A percentile compares a stretch with the other conserved stretches of the same genome.
phyloP scores from a whole-genome alignment of 2,329 filamentous ascomycete genomes.

The Pseudocercospora eumusae region DNA sequence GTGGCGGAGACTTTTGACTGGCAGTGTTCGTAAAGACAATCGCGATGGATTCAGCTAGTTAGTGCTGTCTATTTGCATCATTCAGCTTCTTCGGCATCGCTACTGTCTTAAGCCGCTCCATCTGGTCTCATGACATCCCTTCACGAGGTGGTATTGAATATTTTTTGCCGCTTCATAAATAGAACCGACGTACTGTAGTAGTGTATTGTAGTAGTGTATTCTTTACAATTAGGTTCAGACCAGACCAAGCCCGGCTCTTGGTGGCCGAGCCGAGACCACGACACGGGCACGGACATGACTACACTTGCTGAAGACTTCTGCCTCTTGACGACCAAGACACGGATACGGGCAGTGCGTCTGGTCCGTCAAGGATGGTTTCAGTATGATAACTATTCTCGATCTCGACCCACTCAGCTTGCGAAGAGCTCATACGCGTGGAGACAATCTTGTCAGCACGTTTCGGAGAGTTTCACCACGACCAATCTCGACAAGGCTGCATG shows the following conservation, averaged over 20 bases:
- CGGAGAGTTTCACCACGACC: conserved; percentile 5
- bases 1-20: neutral
- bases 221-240: neutral
- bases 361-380: neutral
- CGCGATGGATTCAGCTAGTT: too few species aligned
- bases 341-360: neutral
- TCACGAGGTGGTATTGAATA: neutral
- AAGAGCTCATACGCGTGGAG: neutral
- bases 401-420: neutral
- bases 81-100: too few species aligned
- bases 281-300: too few species aligned
- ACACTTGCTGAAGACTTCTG: neutral
- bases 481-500: neutral
- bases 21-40: neutral
- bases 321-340: neutral
- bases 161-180: conserved; percentile 3
- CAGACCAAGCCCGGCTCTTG: neutral
- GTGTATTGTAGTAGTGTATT: too few species aligned
- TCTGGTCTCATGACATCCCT: neutral
- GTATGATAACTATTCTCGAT: neutral
- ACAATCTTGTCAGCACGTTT: neutral
- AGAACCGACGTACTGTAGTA: conserved; percentile 3
- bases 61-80: too few species aligned
- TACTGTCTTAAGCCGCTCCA: too few species aligned
- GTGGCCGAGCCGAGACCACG: too few species aligned